Conservation (phyloP, 306 rosid genomes). For the Quercus ilex region DNA sequence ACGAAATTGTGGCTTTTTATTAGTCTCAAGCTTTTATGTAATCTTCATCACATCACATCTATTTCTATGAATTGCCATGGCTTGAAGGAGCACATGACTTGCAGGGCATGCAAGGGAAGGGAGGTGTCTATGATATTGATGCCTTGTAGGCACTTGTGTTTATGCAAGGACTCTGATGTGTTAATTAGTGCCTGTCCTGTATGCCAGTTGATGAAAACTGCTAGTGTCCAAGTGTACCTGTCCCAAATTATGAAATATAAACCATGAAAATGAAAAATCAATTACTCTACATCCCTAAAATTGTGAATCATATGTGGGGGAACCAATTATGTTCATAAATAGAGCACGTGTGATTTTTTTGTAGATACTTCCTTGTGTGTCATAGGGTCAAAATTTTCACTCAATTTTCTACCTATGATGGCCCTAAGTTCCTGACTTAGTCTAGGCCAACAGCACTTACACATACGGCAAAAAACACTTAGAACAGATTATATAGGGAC, state of each 20-base stretch:
- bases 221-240: slow-evolving; percentile 63
- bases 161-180: slow-evolving; percentile 81
- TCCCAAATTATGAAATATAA: slow-evolving; percentile 41
- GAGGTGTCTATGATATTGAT: slow-evolving; percentile 79
- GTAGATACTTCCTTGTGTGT: not conserved
- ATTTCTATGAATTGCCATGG: slow-evolving; percentile 26
- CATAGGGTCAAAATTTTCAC: too few species aligned
- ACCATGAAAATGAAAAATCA: slow-evolving; percentile 14
- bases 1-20: too few species aligned
- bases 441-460: too few species aligned
- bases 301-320: slow-evolving; percentile 19
- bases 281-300: not conserved
- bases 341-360: not conserved
- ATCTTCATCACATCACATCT: not conserved
- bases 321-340: not conserved
- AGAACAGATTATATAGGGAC: too few species aligned
- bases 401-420: too few species aligned
- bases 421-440: too few species aligned
- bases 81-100: slow-evolving; percentile 41
- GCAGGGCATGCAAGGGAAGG: slow-evolving; percentile 65
- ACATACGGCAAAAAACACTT: too few species aligned
- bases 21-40: too few species aligned
- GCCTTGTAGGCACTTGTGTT: slow-evolving; percentile 89
- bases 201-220: slow-evolving; percentile 67
- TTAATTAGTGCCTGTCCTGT: slow-evolving; percentile 66